Evolutionary conservation across 768 basidiomycete genomes (phyloP).

Genomic region (Collybiopsis luxurians): DNA sequence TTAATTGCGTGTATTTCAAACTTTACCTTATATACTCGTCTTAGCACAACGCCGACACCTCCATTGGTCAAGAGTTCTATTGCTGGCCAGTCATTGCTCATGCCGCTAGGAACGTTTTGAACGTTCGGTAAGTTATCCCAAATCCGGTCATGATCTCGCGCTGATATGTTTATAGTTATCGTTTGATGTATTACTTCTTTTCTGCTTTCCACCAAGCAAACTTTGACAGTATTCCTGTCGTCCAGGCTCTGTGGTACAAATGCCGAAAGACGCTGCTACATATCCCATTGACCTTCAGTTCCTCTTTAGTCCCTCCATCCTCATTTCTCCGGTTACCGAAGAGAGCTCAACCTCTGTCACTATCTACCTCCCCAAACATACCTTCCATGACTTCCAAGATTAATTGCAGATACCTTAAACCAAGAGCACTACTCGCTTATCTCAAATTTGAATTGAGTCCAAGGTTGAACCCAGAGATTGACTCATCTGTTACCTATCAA

Average conservation of each 20-base stretch:
- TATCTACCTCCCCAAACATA: conserved; percentile 62
- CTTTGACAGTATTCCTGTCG: conserved; percentile 56
- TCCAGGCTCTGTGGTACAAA: conserved; percentile 65
- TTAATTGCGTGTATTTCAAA: too few species aligned
- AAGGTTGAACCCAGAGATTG: too few species aligned
- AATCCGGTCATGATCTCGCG: too few species aligned
- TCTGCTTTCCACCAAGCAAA: conserved; percentile 63
- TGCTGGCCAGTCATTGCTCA: conserved; percentile 54
- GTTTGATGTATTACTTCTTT: conserved; percentile 69
- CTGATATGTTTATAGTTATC: conserved; percentile 41
- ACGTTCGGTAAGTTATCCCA: conserved; percentile 58
- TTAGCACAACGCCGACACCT: conserved; percentile 53
- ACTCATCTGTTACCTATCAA: too few species aligned
- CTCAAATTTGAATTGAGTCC: too few species aligned
- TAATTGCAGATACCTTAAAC: too few species aligned
- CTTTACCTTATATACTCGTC: too few species aligned
- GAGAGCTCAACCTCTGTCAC: conserved; percentile 56
- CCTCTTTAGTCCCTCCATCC: conserved; percentile 64
- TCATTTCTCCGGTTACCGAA: conserved; percentile 67
- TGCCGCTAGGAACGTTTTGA: conserved; percentile 58
- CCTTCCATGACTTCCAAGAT: conserved; percentile 63
- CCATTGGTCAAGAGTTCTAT: conserved; percentile 67
- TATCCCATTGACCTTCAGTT: conserved; percentile 65
- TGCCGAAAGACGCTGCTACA: conserved; percentile 62
- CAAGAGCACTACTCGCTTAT: too few species aligned